Conservation (phyloP, 108 stramenopile genomes). For the Cylindrotheca closterium region DNA sequence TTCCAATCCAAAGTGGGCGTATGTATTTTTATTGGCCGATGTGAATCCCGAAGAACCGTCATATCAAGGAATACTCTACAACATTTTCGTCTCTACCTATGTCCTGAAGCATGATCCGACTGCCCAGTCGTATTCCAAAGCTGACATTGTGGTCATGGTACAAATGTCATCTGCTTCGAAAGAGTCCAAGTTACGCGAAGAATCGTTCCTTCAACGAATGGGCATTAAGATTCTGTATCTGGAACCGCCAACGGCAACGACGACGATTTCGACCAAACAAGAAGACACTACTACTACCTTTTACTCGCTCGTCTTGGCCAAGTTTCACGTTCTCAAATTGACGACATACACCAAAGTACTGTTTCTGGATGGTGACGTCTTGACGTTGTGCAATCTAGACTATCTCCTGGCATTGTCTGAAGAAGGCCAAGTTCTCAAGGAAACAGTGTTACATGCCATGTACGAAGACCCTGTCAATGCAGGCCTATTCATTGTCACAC, state of each 20-base stretch:
- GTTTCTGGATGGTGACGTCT: slow-evolving; percentile 68
- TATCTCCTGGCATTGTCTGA: slow-evolving; percentile 38
- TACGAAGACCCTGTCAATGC: slow-evolving; percentile 39
- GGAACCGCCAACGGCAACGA: too few species aligned
- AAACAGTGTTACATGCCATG: slow-evolving; percentile 27
- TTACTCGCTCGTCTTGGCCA: slow-evolving; percentile 31
- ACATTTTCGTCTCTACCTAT: slow-evolving; percentile 39
- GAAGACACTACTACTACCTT: slow-evolving; percentile 12
- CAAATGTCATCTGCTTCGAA: slow-evolving; percentile 36
- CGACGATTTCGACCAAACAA: background rate
- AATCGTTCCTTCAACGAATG: slow-evolving; percentile 24
- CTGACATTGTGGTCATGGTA: slow-evolving; percentile 47
- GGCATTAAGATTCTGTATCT: slow-evolving; percentile 21
- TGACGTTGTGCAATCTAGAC: slow-evolving; percentile 59
- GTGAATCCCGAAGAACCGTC: slow-evolving; percentile 18
- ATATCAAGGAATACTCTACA: slow-evolving; percentile 38
- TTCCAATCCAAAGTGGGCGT: too few species aligned
- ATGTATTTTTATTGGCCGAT: slow-evolving; percentile 47
- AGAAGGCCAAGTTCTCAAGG: slow-evolving; percentile 2
- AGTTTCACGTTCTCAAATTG: slow-evolving; percentile 41
- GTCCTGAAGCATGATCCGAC: slow-evolving; percentile 18
- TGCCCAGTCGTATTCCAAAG: slow-evolving; percentile 6
- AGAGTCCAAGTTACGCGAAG: slow-evolving; percentile 9
- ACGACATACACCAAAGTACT: slow-evolving; percentile 55
- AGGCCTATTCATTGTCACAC: slow-evolving; percentile 33